Percentiles rank a stretch among this genome's conserved stretches.
Evolutionary conservation across 1,284 basidiomycete genomes (phyloP).

Genomic region (Cutaneotrichosporon spelunceum): DNA sequence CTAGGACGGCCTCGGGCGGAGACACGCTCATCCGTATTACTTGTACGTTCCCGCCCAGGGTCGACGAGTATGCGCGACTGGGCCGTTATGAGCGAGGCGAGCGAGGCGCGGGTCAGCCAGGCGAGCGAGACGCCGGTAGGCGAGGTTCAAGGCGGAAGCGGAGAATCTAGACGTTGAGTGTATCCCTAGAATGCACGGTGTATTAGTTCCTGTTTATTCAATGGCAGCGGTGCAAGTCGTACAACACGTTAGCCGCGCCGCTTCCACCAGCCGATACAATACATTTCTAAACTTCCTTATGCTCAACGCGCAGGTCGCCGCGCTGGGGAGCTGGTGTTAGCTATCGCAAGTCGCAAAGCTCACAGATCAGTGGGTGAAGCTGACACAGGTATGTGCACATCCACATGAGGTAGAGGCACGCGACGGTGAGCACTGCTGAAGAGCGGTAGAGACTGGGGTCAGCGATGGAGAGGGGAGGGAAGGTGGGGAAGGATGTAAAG

Average conservation of each 20-base stretch:
- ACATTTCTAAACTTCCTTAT: slow-evolving; percentile 9
- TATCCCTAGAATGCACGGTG: background rate
- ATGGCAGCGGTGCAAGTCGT: too few species aligned
- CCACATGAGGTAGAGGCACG: slow-evolving; percentile 90
- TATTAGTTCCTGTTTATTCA: background rate
- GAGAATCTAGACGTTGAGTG: background rate
- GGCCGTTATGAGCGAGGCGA: background rate
- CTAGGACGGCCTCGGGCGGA: background rate
- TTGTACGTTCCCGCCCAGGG: background rate
- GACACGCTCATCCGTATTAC: background rate
- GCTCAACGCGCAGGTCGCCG: slow-evolving; percentile 8
- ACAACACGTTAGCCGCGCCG: too few species aligned
- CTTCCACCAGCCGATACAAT: slow-evolving; percentile 3
- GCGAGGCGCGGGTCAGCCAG: background rate
- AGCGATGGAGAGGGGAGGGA: slow-evolving; percentile 1
- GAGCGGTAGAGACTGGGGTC: slow-evolving; percentile 70
- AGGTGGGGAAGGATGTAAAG: background rate
- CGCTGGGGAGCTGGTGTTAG: slow-evolving; percentile 14
- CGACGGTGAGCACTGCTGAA: slow-evolving; percentile 67
- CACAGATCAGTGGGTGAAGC: slow-evolving; percentile 80
- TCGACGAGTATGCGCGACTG: background rate
- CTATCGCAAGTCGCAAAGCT: slow-evolving; percentile 29
- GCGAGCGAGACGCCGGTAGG: background rate
- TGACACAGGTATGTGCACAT: slow-evolving; percentile 89
- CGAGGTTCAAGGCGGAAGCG: too few species aligned